Base-by-base conservation (phyloP, 495 filamentous ascomycete species). In the Aspergillus kassunensis region DNA sequence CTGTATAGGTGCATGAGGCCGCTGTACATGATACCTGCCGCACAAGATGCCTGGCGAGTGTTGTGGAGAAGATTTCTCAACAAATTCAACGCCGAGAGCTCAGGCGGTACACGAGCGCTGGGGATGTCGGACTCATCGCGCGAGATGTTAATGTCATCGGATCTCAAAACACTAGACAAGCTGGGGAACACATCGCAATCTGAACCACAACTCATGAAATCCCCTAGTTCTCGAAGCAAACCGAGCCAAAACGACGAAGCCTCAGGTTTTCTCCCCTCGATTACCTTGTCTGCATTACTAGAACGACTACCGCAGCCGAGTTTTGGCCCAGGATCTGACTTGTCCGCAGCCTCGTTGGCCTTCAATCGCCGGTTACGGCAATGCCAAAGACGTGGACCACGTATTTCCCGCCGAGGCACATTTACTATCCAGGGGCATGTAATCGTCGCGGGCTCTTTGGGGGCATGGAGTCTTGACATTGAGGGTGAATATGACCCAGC, bases 381-480 rank as follows among this genome's bases (percentile, higher is more conserved):
- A 25, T 64, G 66, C 44, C 56, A 44, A 35, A 47, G 54, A 29
- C 56, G 40, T 21, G 44, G 49, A 15, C 45, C 48, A 19, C 59
- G 56, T 18, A 61, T 78, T 21, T 77, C 83, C 30, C 83, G 80
- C 9, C 76, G 83, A 20, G 89, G 89, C 2, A 76, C 76, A 20
- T 78, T 91, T 44, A 63, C 78, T 13, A 71, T 92, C 18, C 68
- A 67, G 16, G 89, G 89, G 0, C 68, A 88, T 2, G 78, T 95
- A 0, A 84, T 85, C 46, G 41, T 92, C 1, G 70, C 76, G 24
- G 82, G 85, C 1, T 61, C 78, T 0, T 79, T 70, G 43, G 84
- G 77, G 3, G 73, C 71, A 53, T 73, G 78, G 50, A 74, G 79
- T 13, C 60, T 85, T 44, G 81, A 86, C 61, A 79, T 85, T 2